These are phyloP conservation scores for Dacryopinax spathularia DNA, from an alignment of 768 basidiomycete genomes.

Conservation along the genomic window DNA sequence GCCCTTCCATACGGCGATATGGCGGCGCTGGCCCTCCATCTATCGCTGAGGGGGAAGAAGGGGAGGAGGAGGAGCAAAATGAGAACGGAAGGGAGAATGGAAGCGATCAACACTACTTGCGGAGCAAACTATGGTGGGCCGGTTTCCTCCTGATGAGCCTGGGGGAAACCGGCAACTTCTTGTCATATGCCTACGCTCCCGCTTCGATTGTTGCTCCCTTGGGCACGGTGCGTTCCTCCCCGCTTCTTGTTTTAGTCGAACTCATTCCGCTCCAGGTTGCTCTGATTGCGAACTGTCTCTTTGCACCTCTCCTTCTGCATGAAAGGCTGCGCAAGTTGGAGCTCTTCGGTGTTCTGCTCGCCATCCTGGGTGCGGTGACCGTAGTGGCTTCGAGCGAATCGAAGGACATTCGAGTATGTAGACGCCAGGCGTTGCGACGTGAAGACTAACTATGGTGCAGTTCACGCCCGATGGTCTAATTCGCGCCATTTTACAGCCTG, in stretches of 20 bases:
- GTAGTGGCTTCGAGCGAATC: slow-evolving; percentile 74
- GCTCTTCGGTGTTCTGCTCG: slow-evolving; percentile 60
- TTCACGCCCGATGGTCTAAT: slow-evolving; percentile 56
- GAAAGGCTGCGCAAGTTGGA: slow-evolving; percentile 78
- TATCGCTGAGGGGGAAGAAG: neutral
- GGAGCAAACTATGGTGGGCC: slow-evolving; percentile 44
- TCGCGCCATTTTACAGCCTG: slow-evolving; percentile 48
- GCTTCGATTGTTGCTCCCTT: slow-evolving; percentile 89
- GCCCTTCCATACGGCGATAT: neutral
- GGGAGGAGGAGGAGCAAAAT: neutral
- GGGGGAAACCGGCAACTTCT: slow-evolving; percentile 84
- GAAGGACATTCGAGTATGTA: slow-evolving; percentile 42
- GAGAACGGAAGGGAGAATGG: too few relatives aligned
- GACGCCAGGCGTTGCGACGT: too few relatives aligned
- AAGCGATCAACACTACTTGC: slow-evolving; percentile 1
- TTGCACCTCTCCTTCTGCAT: slow-evolving; percentile 71
- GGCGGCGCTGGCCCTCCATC: neutral
- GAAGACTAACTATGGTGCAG: slow-evolving; percentile 10
- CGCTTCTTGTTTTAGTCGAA: slow-evolving; percentile 2
- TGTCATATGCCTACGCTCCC: slow-evolving; percentile 78
- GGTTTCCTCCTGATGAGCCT: slow-evolving; percentile 82
- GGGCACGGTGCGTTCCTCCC: slow-evolving; percentile 56
- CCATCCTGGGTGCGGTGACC: slow-evolving; percentile 77
- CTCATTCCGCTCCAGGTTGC: slow-evolving; percentile 43
- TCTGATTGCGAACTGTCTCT: slow-evolving; percentile 87